phyloP scores from a whole-genome alignment of 768 basidiomycete species.

The Rhodocollybia butyracea region DNA sequence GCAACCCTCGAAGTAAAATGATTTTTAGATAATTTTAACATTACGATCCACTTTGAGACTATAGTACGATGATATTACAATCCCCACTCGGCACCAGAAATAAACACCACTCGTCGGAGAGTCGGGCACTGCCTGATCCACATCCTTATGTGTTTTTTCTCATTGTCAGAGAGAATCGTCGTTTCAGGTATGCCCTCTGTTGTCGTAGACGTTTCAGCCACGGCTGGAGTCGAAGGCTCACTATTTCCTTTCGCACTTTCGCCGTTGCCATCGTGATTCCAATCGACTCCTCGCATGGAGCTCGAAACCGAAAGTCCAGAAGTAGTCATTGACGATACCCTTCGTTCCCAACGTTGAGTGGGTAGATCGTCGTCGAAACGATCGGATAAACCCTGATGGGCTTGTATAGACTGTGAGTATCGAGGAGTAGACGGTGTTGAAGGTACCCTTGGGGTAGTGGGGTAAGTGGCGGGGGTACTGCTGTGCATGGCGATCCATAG shows the following conservation, averaged over 20 bases:
- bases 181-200: no score
- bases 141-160: conserved; percentile 5
- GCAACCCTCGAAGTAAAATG: no score
- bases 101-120: conserved; percentile 2
- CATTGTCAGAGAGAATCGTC: conserved; percentile 1
- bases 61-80: no score
- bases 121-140: conserved; percentile 11
- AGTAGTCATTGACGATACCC: background rate
- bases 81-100: conserved; percentile 10
- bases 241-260: background rate
- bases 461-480: background rate
- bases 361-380: background rate
- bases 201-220: background rate
- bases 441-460: background rate
- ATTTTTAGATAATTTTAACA: no score
- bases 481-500: background rate
- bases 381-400: background rate
- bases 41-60: no score
- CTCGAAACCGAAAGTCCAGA: background rate
- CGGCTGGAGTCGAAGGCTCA: background rate
- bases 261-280: background rate
- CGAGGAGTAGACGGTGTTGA: background rate
- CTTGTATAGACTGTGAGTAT: background rate
- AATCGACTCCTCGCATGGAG: conserved; percentile 3
- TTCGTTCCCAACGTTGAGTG: background rate